These are phyloP conservation scores for Lipomyces yamanashiensis DNA, from an alignment of 805 yeast species.

Conservation along the genomic window DNA sequence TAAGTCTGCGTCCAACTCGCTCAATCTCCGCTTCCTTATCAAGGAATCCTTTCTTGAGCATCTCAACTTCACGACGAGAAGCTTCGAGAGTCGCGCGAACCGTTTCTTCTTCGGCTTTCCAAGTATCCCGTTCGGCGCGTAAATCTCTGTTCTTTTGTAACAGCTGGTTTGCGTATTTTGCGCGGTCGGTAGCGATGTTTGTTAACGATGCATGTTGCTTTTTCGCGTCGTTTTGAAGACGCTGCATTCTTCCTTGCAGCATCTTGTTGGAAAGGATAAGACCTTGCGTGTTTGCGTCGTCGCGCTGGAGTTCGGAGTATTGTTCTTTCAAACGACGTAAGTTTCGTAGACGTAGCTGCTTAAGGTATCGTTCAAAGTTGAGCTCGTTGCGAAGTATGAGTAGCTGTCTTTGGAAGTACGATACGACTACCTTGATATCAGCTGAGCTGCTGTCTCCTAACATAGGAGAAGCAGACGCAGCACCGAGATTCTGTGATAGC, in stretches of 20 bases:
- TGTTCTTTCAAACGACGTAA: slow-evolving; percentile 46
- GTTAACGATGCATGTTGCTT: slow-evolving; percentile 44
- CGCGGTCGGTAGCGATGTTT: slow-evolving; percentile 45
- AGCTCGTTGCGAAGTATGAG: slow-evolving; percentile 62
- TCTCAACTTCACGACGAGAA: slow-evolving; percentile 43
- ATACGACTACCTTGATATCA: neutral
- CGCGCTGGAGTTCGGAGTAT: slow-evolving; percentile 40
- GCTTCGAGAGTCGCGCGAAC: slow-evolving; percentile 40
- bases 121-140: slow-evolving; percentile 38
- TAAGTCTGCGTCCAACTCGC: slow-evolving; percentile 35
- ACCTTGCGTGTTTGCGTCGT: slow-evolving; percentile 43
- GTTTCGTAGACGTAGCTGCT: slow-evolving; percentile 52
- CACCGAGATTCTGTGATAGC: slow-evolving; percentile 10
- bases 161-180: slow-evolving; percentile 46
- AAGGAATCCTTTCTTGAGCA: slow-evolving; percentile 43
- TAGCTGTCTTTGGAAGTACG: slow-evolving; percentile 57
- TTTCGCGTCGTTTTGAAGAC: slow-evolving; percentile 42
- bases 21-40: slow-evolving; percentile 42
- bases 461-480: neutral
- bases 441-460: neutral
- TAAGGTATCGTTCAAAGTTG: slow-evolving; percentile 61
- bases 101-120: slow-evolving; percentile 38
- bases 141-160: slow-evolving; percentile 45
- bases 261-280: slow-evolving; percentile 42
- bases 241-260: slow-evolving; percentile 40